These are phyloP conservation scores for Boletales sp. DNA, from an alignment of 768 basidiomycete genomes.

Conservation along the genomic window DNA sequence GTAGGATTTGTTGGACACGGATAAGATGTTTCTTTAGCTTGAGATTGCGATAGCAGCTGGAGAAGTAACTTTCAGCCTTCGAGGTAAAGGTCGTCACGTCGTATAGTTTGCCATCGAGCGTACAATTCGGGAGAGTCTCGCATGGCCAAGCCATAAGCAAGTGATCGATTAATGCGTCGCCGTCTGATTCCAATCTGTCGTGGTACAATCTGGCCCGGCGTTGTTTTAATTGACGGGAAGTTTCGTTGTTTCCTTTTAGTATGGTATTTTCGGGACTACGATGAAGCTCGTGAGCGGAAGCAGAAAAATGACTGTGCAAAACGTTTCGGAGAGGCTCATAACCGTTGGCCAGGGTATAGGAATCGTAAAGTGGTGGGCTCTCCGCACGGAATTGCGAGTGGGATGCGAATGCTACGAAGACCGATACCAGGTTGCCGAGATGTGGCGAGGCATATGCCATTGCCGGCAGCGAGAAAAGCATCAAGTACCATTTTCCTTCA, in stretches of 20 bases:
- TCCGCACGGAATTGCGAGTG: constrained; percentile 6
- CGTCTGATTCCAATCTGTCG: constrained; percentile 1
- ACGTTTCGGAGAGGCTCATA: neutral
- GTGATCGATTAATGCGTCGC: neutral
- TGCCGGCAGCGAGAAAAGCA: constrained; percentile 32
- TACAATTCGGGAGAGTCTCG: constrained; percentile 4
- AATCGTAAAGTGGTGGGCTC: constrained; percentile 11
- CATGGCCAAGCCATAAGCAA: constrained; percentile 16
- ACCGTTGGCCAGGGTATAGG: constrained; percentile 7
- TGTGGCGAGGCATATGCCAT: constrained; percentile 26
- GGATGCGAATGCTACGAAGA: constrained; percentile 29
- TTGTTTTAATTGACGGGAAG: neutral
- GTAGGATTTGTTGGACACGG: neutral
- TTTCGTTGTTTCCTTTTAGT: neutral
- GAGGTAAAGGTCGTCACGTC: neutral
- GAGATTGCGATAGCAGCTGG: constrained; percentile 12
- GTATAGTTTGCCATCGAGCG: neutral
- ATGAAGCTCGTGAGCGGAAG: constrained; percentile 1
- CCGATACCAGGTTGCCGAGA: constrained; percentile 13
- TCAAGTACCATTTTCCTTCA: constrained; percentile 9
- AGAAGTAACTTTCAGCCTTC: neutral
- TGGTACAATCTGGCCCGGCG: constrained; percentile 4
- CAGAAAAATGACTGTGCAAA: neutral
- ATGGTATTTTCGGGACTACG: constrained; percentile 5
- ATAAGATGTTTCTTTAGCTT: constrained; percentile 2